Percentiles rank a stretch among this genome's conserved stretches.
These are phyloP conservation scores for Kluyveromyces lactis DNA, from an alignment of 805 yeast genomes.

Conservation along the genomic window DNA sequence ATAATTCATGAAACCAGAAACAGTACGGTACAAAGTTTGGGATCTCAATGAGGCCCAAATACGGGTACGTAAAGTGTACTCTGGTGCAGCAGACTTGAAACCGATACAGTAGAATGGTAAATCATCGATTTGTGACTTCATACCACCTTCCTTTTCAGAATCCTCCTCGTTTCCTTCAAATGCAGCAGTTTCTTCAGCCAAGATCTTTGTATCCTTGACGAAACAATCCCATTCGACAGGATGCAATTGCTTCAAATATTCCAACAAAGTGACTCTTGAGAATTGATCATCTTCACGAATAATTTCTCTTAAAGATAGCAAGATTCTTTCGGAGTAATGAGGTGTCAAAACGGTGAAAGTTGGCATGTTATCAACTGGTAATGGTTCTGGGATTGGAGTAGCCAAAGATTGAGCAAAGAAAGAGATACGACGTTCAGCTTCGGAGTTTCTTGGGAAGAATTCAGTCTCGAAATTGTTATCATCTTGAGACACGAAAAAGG, in stretches of 20 bases:
- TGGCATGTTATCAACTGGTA: slow-evolving; percentile 99
- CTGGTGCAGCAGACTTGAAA: slow-evolving; percentile 96
- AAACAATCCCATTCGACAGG: slow-evolving; percentile 98
- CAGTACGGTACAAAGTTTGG: slow-evolving; percentile 93
- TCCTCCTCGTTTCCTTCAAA: slow-evolving; percentile 40
- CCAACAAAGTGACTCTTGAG: slow-evolving; percentile 88
- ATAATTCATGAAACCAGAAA: slow-evolving; percentile 97
- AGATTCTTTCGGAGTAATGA: slow-evolving; percentile 91
- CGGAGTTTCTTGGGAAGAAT: slow-evolving; percentile 94
- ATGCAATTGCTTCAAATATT: slow-evolving; percentile 88
- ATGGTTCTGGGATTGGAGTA: slow-evolving; percentile 97
- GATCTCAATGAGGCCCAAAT: slow-evolving; percentile 98
- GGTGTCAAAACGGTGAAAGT: slow-evolving; percentile 96
- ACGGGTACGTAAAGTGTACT: slow-evolving; percentile 90
- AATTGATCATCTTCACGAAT: slow-evolving; percentile 96
- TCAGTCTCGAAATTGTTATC: slow-evolving; percentile 91
- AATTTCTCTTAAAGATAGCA: slow-evolving; percentile 88
- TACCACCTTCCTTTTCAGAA: slow-evolving; percentile 52
- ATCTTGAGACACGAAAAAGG: slow-evolving; percentile 96
- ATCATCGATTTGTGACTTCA: slow-evolving; percentile 82
- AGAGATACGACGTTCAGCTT: slow-evolving; percentile 98
- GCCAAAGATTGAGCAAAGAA: slow-evolving; percentile 99
- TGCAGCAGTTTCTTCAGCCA: slow-evolving; percentile 91
- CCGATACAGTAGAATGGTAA: slow-evolving; percentile 94
- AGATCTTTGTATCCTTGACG: slow-evolving; percentile 88